Evolutionary conservation across 2,329 filamentous ascomycete genomes (phyloP), one percentile per base, ranked within the genome.

Genomic region (Cladosporium sp.): DNA sequence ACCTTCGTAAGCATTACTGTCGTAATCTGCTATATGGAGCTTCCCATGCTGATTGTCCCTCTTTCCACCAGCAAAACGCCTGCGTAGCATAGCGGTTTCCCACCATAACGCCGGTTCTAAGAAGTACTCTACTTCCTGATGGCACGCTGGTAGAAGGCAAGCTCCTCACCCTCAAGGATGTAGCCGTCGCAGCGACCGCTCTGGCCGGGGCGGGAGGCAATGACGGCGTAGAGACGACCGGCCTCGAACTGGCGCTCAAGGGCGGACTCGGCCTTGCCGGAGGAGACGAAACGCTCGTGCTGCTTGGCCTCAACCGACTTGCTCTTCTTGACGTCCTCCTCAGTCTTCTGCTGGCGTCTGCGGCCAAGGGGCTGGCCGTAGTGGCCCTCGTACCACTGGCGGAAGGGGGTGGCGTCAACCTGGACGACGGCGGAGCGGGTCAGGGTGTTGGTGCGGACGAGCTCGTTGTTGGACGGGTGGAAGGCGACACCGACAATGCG

Each of bases 401-500:
- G 84, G 89, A 99, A 99, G 65, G 93, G 93, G 60, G 93, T 89
- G 68, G 95, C 93, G 77, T 99, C 93, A 78, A 99, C 81, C 83
- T 99, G 93, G 75, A 99, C 89, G 71, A 99, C 89, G 79, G 93
- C 93, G 72, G 89, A 89, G 81, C 91, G 95, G 83, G 93, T 99
- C 75, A 99, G 84, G 80, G 93, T 97, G 87, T 99, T 99, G 78
- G 93, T 99, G 73, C 93, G 93, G 82, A 99, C 91, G 68, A 99
- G 85, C 82, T 99, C 93, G 89, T 99, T 99, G 91, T 99, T 99
- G 75, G 92, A 96, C 59, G 93, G 95, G 80, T 99, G 95, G 88
- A 90, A 99, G 74, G 86, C 87, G 79, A 99, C 95, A 70, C 82
- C 90, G 75, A 99, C 96, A 75, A 99, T 88, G 82, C 95, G 93